A percentile compares a stretch with the other conserved stretches of the same genome.
phyloP scores from a whole-genome alignment of 2,329 filamentous ascomycete genomes.

The Fusarium annulatum region DNA sequence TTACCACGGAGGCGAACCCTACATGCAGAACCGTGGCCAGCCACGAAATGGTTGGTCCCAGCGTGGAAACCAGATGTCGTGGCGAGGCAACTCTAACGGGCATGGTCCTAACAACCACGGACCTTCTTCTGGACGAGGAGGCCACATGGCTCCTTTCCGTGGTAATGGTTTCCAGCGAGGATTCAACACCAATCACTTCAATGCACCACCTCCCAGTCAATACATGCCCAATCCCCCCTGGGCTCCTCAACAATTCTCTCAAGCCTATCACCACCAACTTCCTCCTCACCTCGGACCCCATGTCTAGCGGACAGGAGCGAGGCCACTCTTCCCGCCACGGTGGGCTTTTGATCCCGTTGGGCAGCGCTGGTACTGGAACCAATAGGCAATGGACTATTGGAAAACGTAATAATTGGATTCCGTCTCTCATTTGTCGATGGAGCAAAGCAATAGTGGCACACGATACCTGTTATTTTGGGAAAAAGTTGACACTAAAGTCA shows the following conservation, averaged over 20 bases:
- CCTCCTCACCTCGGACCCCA: constrained; percentile 27
- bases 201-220: constrained; percentile 1
- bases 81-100: constrained; percentile 28
- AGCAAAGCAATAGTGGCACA: background rate
- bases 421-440: background rate
- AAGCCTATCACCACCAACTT: constrained; percentile 23
- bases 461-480: background rate
- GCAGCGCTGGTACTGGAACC: background rate
- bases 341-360: background rate
- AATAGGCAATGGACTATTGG: background rate
- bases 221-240: constrained; percentile 13
- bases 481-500: background rate
- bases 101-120: background rate
- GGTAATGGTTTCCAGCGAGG: constrained; percentile 24
- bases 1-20: background rate
- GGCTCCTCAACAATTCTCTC: constrained; percentile 15
- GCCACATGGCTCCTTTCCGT: constrained; percentile 8
- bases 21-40: constrained; percentile 5
- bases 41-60: constrained; percentile 6
- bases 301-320: constrained; percentile 11
- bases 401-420: background rate
- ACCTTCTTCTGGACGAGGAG: background rate
- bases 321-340: background rate
- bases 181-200: background rate
- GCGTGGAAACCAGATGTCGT: constrained; percentile 13